These are phyloP conservation scores for Chrysosporium keratinophilum DNA, from an alignment of 2,329 filamentous ascomycete genomes.

Conservation along the genomic window DNA sequence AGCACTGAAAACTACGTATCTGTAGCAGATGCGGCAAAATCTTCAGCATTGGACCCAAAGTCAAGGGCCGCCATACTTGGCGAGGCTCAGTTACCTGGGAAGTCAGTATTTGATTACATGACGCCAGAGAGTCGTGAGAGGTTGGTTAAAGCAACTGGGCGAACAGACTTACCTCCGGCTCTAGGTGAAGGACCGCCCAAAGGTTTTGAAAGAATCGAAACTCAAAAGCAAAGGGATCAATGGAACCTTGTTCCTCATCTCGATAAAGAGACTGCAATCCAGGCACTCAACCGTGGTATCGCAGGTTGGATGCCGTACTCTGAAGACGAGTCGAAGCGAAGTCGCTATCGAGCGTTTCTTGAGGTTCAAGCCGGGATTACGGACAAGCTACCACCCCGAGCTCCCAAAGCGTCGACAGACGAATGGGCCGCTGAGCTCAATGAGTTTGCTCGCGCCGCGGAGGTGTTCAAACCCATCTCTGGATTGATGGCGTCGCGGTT, in stretches of 20 bases:
- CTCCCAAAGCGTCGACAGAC: slow-evolving; percentile 46
- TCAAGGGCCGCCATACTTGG: slow-evolving; percentile 70
- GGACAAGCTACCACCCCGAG: slow-evolving; percentile 48
- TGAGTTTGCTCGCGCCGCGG: slow-evolving; percentile 63
- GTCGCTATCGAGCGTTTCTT: slow-evolving; percentile 72
- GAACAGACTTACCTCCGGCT: slow-evolving; percentile 63
- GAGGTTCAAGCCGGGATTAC: slow-evolving; percentile 60
- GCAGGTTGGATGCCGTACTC: slow-evolving; percentile 71
- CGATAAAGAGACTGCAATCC: slow-evolving; percentile 56
- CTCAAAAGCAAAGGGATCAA: slow-evolving; percentile 50
- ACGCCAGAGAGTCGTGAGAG: slow-evolving; percentile 65
- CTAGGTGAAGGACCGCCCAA: slow-evolving; percentile 60
- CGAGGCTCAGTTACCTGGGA: slow-evolving; percentile 70
- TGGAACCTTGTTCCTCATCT: slow-evolving; percentile 52
- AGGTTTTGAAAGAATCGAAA: slow-evolving; percentile 53
- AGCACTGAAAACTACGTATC: slow-evolving; percentile 47
- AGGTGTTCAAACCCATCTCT: slow-evolving; percentile 83
- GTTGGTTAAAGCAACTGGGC: slow-evolving; percentile 65
- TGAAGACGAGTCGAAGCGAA: slow-evolving; percentile 67
- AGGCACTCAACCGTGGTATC: slow-evolving; percentile 55
- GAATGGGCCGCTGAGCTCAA: slow-evolving; percentile 72
- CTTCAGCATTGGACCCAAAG: slow-evolving; percentile 63
- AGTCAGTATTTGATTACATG: slow-evolving; percentile 92
- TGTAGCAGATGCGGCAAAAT: slow-evolving; percentile 65
- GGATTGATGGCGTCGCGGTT: slow-evolving; percentile 91